Evolutionary conservation across 2,329 filamentous ascomycete genomes (phyloP), one percentile per base, ranked within the genome.

Genomic region (Exophiala bonariae): DNA sequence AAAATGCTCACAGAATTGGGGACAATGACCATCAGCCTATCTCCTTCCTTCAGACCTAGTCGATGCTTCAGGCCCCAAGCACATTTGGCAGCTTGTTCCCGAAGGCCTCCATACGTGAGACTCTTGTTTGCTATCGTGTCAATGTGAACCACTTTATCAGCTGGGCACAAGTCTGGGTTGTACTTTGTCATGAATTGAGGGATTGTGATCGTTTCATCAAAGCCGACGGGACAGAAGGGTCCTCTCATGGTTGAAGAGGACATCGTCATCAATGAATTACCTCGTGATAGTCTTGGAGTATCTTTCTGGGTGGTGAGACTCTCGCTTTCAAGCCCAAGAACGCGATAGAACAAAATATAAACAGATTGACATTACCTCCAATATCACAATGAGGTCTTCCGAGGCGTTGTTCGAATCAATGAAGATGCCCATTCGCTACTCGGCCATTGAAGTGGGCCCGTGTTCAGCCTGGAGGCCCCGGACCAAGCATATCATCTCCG

Each of bases 101-200:
- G 59, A n/a, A 62, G 55, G 22, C 56, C 58, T 4, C 57, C 56
- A 53, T 62, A 61, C 2, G 59, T 61, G 30, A 62, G 44, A 22
- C 47, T 40, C 19, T 62, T 50, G 14, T 54, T 35, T n/a, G 58
- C 58, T 32, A 62, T 54, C 11, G 51, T 53, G 23, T 62, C 59
- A n/a, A 46, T 38, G 53, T 62, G 58, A 17, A 62, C 54, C 11
- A 61, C 38, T 33, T 62, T 62, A 1, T 57, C 45, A 28, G 50
- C 43, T 3, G 41, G 30, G n/a, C 60, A 56, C 11, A 49, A 50
- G 39, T 60, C 59, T 10, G 60, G 60, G 28, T 62, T 62, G 47
- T 61, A 60, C 22, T 46, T 42, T 8, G 55, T 54, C 55, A 62
- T 60, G 13, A 61, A 51, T 31, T 57, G 54, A 4, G 60, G 44